A percentile compares a stretch with the other conserved stretches of the same genome.
Conservation (phyloP, 768 basidiomycete genomes). For the Mycena venus region DNA sequence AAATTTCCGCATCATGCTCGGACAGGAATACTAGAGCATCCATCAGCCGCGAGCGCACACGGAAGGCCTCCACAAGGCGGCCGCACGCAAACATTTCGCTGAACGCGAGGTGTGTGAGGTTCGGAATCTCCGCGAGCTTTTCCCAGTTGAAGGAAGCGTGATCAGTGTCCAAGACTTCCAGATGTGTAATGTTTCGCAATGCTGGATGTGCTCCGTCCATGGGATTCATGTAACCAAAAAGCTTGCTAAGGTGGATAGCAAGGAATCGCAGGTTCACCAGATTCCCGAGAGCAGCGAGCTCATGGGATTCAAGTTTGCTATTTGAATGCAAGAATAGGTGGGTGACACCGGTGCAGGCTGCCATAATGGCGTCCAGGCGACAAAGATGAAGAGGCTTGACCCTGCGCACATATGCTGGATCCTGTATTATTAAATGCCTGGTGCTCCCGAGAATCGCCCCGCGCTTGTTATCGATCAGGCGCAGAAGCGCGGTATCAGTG, state of each 20-base stretch:
- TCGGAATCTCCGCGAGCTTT: not conserved
- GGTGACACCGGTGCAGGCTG: not conserved
- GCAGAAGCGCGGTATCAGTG: not conserved
- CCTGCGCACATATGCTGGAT: not conserved
- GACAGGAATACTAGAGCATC: not conserved
- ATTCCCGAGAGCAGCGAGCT: not conserved
- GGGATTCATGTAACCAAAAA: not conserved
- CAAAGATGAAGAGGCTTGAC: not conserved
- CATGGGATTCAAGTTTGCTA: not conserved
- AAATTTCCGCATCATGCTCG: not conserved
- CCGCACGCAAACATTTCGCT: not conserved
- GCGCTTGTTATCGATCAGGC: not conserved
- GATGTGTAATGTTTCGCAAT: constrained; percentile 3
- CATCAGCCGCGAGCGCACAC: not conserved
- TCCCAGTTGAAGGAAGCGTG: not conserved
- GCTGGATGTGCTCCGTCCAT: not conserved
- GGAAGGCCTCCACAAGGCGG: not conserved
- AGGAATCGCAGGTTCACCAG: not conserved
- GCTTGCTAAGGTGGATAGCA: not conserved
- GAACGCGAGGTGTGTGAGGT: constrained; percentile 7
- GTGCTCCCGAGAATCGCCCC: not conserved
- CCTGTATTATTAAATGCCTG: not conserved
- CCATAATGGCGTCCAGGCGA: not conserved
- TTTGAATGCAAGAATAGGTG: not conserved
- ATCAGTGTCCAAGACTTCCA: not conserved